Base-by-base conservation (phyloP, 345 rosid genomes). In the Euphorbia peplus region DNA sequence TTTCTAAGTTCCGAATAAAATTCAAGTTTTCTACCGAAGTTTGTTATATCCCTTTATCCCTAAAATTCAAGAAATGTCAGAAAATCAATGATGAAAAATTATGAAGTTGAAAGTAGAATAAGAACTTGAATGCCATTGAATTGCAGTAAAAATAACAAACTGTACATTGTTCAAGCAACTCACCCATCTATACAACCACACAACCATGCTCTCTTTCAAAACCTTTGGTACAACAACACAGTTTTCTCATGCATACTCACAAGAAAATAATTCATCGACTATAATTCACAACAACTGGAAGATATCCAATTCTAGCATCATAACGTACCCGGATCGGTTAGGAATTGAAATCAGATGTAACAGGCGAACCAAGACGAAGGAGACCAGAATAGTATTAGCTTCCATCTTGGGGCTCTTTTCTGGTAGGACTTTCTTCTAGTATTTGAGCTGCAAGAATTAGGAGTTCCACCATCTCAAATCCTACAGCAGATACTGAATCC, bases 381-480 rank as follows among this genome's bases (percentile, higher is more conserved):
- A 44, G 39, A 61, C 55, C 42, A 41, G 62, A 71, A 71, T 2
- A 32, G 53, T 18, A 71, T 26, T 59, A 55, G 59, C 63, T 75
- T 67, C 53, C 53, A 30, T 69, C 76, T 66, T 52, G 25, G 26
- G 61, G 61, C 59, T 51, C 69, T n/a, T n/a, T 37, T 51, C 15
- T 54, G 30, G 67, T 73, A 35, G 53, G 55, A 19, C 53, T 66
- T 37, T 79, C 85, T 78, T 83, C 85, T 76, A 92, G 64, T 60
- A 79, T 48, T 72, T 84, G 85, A 66, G 97, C 88, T 50, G 98
- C 87, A 66, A 92, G 85, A 61, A 90, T 84, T 44, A 95, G 78
- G 32, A 95, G 95, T 75, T 95, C 96, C 80, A 95, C 95, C 98
- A 95, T 92, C 85, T 95, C 99, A 68, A 87, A 82, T 53, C 98